These are phyloP conservation scores for Citrus hindsii DNA, from an alignment of 345 rosid species.

Conservation along the genomic window DNA sequence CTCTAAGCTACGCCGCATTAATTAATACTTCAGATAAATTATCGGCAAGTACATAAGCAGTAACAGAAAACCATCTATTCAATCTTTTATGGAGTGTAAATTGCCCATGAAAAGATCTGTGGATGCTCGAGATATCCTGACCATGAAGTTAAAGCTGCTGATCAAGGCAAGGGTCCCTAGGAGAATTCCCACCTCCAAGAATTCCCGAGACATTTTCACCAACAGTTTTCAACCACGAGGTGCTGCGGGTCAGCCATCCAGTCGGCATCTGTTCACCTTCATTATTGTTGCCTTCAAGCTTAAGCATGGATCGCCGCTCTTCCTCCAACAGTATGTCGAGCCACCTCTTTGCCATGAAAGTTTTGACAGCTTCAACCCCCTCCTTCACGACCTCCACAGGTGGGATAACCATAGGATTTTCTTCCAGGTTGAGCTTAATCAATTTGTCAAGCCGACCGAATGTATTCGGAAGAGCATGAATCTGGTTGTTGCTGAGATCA, in stretches of 20 bases:
- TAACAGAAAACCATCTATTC: neutral
- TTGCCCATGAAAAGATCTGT: neutral
- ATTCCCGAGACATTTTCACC: constrained; percentile 43
- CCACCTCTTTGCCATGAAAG: constrained; percentile 79
- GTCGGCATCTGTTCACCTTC: constrained; percentile 44
- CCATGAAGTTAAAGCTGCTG: constrained; percentile 57
- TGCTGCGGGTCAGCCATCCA: constrained; percentile 83
- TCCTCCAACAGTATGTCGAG: constrained; percentile 61
- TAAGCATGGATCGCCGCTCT: constrained; percentile 49
- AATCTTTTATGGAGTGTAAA: neutral
- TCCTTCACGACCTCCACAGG: constrained; percentile 55
- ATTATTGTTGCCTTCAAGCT: neutral
- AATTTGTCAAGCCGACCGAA: constrained; percentile 78
- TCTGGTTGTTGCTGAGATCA: constrained; percentile 87
- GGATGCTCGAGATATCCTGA: neutral
- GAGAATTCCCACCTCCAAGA: constrained; percentile 36
- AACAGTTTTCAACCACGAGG: constrained; percentile 69
- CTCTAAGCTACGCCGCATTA: neutral
- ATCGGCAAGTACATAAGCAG: neutral
- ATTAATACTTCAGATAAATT: neutral
- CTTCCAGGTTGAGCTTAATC: constrained; percentile 63
- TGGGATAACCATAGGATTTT: constrained; percentile 71
- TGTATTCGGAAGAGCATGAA: constrained; percentile 72
- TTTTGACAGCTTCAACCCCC: constrained; percentile 73
- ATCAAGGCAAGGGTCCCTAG: constrained; percentile 62